phyloP scores from a whole-genome alignment of 1,284 basidiomycete genomes.

The Sporisorium graminicola region DNA sequence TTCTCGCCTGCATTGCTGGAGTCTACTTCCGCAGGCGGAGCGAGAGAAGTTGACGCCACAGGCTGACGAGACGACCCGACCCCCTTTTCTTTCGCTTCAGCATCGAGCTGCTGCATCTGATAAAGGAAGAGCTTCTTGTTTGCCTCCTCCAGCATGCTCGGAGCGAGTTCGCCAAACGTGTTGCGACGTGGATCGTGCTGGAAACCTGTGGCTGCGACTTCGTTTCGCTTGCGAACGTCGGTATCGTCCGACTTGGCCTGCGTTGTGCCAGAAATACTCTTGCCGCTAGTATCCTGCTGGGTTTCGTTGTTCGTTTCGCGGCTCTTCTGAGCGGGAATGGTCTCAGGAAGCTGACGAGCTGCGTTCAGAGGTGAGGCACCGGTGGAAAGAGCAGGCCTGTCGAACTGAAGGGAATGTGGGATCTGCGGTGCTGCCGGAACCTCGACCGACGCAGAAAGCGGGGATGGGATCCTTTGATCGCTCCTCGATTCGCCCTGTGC shows the following conservation, averaged over 20 bases:
- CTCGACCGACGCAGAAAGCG: conserved; percentile 26
- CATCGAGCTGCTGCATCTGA: conserved; percentile 40
- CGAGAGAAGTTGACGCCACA: neutral
- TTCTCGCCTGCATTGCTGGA: neutral
- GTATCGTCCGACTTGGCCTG: conserved; percentile 44
- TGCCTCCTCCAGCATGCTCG: conserved; percentile 42
- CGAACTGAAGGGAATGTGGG: conserved; percentile 33
- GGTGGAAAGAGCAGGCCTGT: conserved; percentile 17
- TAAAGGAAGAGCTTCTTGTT: conserved; percentile 38
- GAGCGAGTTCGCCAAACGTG: conserved; percentile 32
- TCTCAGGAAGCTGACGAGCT: conserved; percentile 5
- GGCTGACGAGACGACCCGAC: conserved; percentile 25
- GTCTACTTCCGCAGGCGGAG: neutral
- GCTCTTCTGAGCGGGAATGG: neutral
- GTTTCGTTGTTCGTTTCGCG: neutral
- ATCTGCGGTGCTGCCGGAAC: conserved; percentile 37
- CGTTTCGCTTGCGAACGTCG: conserved; percentile 21
- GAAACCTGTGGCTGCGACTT: conserved; percentile 10
- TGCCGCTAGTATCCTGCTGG: conserved; percentile 3
- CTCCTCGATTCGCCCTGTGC: neutral
- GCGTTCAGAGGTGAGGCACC: conserved; percentile 10
- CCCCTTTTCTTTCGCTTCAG: conserved; percentile 18
- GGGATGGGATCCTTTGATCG: conserved; percentile 26
- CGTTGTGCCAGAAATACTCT: conserved; percentile 19
- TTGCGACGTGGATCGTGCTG: conserved; percentile 33